phyloP scores from a whole-genome alignment of 345 rosid species.

The Mallotus nudiflorus region DNA sequence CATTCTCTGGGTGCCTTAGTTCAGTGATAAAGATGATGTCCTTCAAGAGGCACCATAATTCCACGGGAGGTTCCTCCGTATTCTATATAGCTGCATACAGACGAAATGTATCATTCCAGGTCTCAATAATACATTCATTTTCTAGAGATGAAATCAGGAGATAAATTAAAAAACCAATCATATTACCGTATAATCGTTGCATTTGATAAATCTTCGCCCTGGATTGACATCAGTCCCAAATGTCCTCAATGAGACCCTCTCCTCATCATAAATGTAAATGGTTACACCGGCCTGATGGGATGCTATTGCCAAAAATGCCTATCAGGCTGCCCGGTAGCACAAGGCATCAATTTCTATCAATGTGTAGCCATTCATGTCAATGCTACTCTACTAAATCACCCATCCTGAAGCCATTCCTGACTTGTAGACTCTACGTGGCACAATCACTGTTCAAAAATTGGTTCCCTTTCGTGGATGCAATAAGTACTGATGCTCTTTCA shows the following conservation, averaged over 20 bases:
- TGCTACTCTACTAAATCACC: conserved; percentile 45
- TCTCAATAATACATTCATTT: background rate
- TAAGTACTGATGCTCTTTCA: conserved; percentile 39
- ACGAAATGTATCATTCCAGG: background rate
- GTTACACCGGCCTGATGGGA: conserved; percentile 1
- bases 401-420: conserved; percentile 45
- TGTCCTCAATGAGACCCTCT: background rate
- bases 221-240: background rate
- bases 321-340: conserved; percentile 60
- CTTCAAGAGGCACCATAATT: background rate
- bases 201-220: background rate
- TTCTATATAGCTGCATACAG: background rate
- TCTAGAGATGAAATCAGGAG: background rate
- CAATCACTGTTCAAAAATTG: conserved; percentile 35
- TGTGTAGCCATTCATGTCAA: conserved; percentile 54
- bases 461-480: conserved; percentile 38
- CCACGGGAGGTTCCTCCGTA: background rate
- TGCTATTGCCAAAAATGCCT: background rate
- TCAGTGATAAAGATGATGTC: no score
- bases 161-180: background rate
- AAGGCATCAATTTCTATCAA: conserved; percentile 56
- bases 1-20: no score
- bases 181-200: background rate
- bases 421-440: conserved; percentile 29
- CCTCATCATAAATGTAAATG: background rate